Percentiles rank a stretch among this genome's conserved stretches.
These are phyloP conservation scores for Aspergillus uvarum DNA, from an alignment of 2,329 filamentous ascomycete species.

Conservation along the genomic window DNA sequence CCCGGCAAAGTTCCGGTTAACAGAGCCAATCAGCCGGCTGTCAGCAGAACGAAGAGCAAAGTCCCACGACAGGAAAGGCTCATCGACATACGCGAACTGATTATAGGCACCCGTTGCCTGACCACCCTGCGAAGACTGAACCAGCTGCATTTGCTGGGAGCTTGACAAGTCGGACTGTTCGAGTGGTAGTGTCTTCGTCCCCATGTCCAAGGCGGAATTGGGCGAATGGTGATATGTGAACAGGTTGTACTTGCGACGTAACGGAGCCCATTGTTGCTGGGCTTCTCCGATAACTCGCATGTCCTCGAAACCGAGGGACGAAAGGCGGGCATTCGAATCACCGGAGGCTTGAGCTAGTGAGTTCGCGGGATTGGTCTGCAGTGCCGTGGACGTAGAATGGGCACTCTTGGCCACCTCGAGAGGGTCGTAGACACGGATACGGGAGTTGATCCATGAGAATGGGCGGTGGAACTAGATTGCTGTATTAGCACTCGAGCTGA, in stretches of 20 bases:
- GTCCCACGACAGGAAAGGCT: constrained; percentile 65
- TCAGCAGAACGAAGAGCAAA: constrained; percentile 58
- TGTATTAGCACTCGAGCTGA: constrained; percentile 5
- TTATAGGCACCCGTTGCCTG: constrained; percentile 48
- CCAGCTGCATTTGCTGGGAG: constrained; percentile 48
- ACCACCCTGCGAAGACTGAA: constrained; percentile 20
- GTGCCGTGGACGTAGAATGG: constrained; percentile 42
- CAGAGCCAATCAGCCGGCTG: constrained; percentile 55
- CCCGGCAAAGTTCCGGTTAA: constrained; percentile 63
- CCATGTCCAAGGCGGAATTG: constrained; percentile 34
- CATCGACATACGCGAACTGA: constrained; percentile 64
- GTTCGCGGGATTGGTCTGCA: constrained; percentile 46
- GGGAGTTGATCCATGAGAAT: constrained; percentile 63
- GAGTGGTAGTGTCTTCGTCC: constrained; percentile 42
- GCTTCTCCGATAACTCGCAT: constrained; percentile 65
- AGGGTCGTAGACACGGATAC: constrained; percentile 58
- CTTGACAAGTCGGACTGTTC: constrained; percentile 51
- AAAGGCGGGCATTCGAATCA: constrained; percentile 52
- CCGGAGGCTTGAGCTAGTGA: constrained; percentile 42
- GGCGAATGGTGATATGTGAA: constrained; percentile 57
- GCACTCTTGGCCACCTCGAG: constrained; percentile 36
- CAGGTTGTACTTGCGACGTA: constrained; percentile 64
- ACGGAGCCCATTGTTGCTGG: constrained; percentile 63
- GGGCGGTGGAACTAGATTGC: constrained; percentile 57
- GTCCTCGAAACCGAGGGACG: constrained; percentile 52